phyloP scores from a whole-genome alignment of 345 rosid genomes.

The Raphanus sativus region DNA sequence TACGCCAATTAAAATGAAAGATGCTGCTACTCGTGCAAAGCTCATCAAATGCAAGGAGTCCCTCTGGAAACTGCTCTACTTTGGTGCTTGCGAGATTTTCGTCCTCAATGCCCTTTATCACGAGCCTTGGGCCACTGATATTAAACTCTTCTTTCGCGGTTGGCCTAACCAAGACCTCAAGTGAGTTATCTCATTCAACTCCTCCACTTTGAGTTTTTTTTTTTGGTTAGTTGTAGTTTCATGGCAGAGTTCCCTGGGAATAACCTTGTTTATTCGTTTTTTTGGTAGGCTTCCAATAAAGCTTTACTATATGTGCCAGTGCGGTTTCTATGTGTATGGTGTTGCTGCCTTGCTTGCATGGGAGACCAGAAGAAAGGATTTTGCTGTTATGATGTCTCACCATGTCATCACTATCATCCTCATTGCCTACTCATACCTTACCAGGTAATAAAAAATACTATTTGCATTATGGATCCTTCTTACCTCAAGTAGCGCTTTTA shows the following conservation, averaged over 20 bases:
- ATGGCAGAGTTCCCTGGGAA: background rate
- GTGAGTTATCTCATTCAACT: too few relatives aligned
- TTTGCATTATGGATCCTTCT: background rate
- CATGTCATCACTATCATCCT: slow-evolving; percentile 85
- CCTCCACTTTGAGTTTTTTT: too few relatives aligned
- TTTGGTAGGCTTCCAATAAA: slow-evolving; percentile 66
- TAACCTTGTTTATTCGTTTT: slow-evolving; percentile 22
- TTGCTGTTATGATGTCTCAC: slow-evolving; percentile 98
- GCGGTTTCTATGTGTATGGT: slow-evolving; percentile 83
- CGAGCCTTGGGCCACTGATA: slow-evolving; percentile 78
- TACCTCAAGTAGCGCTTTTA: background rate
- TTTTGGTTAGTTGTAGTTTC: too few relatives aligned
- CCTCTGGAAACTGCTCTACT: slow-evolving; percentile 84
- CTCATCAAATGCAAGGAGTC: slow-evolving; percentile 81
- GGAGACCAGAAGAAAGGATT: slow-evolving; percentile 98
- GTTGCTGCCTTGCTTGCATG: slow-evolving; percentile 83
- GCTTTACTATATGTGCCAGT: slow-evolving; percentile 91
- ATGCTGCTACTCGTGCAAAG: slow-evolving; percentile 47
- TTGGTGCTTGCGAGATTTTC: slow-evolving; percentile 60
- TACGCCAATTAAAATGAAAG: slow-evolving; percentile 48
- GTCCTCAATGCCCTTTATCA: slow-evolving; percentile 51
- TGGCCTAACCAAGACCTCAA: slow-evolving; percentile 91
- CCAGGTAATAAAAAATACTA: slow-evolving; percentile 60
- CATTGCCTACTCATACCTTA: slow-evolving; percentile 73
- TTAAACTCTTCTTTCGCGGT: slow-evolving; percentile 57